Conservation (phyloP, 495 filamentous ascomycete species). For the Trichoderma erinaceum region DNA sequence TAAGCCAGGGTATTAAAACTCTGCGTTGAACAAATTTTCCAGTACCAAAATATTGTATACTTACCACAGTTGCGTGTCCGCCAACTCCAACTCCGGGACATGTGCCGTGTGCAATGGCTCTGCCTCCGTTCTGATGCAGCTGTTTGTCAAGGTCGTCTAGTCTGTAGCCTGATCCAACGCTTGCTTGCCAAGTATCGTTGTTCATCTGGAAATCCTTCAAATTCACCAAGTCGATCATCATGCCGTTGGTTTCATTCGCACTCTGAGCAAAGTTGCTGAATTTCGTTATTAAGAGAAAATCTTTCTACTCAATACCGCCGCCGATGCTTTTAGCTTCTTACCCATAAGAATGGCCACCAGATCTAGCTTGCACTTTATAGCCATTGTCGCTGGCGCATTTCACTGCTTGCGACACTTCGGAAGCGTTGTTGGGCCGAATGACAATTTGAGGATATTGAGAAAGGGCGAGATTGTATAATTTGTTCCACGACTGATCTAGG, state of each 20-base stretch:
- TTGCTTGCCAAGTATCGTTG: conserved; percentile 49
- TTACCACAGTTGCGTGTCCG: conserved; percentile 60
- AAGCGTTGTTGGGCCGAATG: conserved; percentile 49
- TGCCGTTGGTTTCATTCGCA: conserved; percentile 43
- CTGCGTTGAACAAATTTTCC: no score
- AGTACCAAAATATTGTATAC: no score
- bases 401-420: conserved; percentile 54
- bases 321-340: conserved; percentile 20
- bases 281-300: neutral
- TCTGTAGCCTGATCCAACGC: conserved; percentile 57
- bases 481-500: conserved; percentile 39
- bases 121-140: conserved; percentile 54
- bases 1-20: conserved; percentile 18
- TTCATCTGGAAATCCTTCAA: conserved; percentile 52
- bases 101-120: conserved; percentile 63
- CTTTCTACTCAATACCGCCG: neutral
- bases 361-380: conserved; percentile 60
- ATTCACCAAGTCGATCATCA: conserved; percentile 53
- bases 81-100: conserved; percentile 61
- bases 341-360: conserved; percentile 69
- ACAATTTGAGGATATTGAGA: conserved; percentile 56
- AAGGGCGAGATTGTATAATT: conserved; percentile 59
- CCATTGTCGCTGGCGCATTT: conserved; percentile 49
- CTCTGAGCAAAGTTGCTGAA: conserved; percentile 38
- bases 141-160: conserved; percentile 54